A percentile compares a stretch with the other conserved stretches of the same genome.
These are phyloP conservation scores for Boletus sp. DNA, from an alignment of 768 basidiomycete species.

Conservation along the genomic window DNA sequence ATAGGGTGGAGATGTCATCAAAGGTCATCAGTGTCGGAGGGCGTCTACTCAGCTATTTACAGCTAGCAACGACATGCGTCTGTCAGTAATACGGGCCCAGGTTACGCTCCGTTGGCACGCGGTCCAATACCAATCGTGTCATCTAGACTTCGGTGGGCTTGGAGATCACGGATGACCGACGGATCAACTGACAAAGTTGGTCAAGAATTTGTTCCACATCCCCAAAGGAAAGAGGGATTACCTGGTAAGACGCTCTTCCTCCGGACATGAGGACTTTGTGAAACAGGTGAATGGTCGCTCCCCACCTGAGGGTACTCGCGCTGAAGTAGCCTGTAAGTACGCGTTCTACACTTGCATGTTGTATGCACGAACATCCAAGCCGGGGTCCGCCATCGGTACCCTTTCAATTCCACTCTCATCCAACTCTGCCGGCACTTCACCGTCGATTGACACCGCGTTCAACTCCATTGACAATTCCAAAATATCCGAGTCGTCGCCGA, in stretches of 20 bases:
- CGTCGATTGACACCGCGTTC: conserved; percentile 76
- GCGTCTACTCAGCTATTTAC: conserved; percentile 21
- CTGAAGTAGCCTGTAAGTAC: conserved; percentile 37
- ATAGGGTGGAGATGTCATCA: conserved; percentile 28
- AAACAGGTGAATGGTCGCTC: conserved; percentile 54
- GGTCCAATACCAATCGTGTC: conserved; percentile 38
- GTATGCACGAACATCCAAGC: conserved; percentile 64
- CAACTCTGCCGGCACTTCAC: conserved; percentile 56
- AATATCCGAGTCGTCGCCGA: conserved; percentile 81
- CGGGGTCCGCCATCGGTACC: conserved; percentile 91
- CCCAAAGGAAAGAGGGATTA: conserved; percentile 30
- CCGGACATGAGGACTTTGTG: conserved; percentile 76
- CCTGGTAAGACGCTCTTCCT: conserved; percentile 94
- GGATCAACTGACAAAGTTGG: conserved; percentile 65
- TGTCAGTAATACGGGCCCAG: conserved; percentile 10
- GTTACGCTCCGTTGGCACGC: conserved; percentile 30
- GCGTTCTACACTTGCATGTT: conserved; percentile 8
- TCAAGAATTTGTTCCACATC: conserved; percentile 10
- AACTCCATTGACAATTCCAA: conserved; percentile 88
- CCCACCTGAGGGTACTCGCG: conserved; percentile 65
- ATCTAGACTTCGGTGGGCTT: conserved; percentile 82
- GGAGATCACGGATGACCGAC: conserved; percentile 80
- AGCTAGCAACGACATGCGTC: conserved; percentile 19
- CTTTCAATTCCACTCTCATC: conserved; percentile 82
- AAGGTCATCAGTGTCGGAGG: conserved; percentile 26